Evolutionary conservation across 2,329 filamentous ascomycete species (phyloP), one percentile per base, ranked within the genome.

Genomic region (Fusarium chaquense): DNA sequence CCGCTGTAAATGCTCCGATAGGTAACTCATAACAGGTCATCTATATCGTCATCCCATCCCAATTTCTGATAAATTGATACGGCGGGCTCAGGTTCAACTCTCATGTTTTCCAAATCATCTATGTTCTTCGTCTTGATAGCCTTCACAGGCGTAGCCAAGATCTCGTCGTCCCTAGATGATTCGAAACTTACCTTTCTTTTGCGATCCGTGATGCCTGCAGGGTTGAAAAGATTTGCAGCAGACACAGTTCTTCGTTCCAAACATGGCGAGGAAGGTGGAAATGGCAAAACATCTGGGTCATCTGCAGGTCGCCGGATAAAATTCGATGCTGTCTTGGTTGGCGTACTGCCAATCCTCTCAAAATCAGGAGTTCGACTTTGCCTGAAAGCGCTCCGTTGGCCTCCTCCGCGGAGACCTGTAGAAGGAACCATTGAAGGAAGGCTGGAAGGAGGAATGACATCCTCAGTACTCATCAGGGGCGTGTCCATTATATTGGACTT

Each of bases 11-110:
- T 69, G 71, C 73, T 68, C 57, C 45, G 26, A 58, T 40, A 67
- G 62, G 59, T 30, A 68, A 55, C 58, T 80, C 78, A 77, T 80
- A 64, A 79, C 76, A 82, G 75, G 75, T 83, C 81, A 74, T 87
- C 84, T 74, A 83, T 79, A 65, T 88, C 85, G 62, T 87, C 83
- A 72, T 88, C 85, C 87, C 87, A 89, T 46, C 87, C 87, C 43
- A 89, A 76, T 68, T 79, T 80, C 71, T 86, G 81, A 70, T 86
- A 89, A 53, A 89, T 85, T 13, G 84, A 85, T 66, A 78, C 65
- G 24, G 62, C 13, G 22, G 43, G 47, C 52, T 69, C 58, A 13
- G 62, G 51, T 54, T 62, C 61, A 32, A 65, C 52, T 9, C 59
- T 57, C 28, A 58, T 54, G 30, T 70, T 44, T 28, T 56, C 56